Evolutionary conservation across 768 basidiomycete species (phyloP), one percentile per base, ranked within the genome.

Genomic region (Phlebiopsis flavidoalba): DNA sequence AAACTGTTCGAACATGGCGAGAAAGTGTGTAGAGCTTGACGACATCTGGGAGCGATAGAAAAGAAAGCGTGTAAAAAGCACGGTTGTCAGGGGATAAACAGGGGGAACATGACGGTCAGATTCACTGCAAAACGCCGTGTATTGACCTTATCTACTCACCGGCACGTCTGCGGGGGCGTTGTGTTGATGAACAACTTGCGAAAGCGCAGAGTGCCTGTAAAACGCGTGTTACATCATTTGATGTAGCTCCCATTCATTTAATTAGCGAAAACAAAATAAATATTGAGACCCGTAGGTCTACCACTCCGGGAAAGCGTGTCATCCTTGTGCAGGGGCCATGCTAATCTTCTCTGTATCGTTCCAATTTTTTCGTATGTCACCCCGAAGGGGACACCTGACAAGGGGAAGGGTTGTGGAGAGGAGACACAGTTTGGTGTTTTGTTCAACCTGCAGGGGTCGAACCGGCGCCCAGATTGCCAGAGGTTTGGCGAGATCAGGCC

Each of bases 331-430:
- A 96, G 94, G 95, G 94, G 93, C 95, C 91, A 96, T 96, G 94
- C 94, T 95, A 95, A 96, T 95, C 94, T 95, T 95, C 94, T 96
- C 93, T 94, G 93, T 95, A 95, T 95, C 90, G 92, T 94, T 95
- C 91, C 93, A 93, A 94, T 90, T 92, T 93, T 94, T 90, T 89
- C 88, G 86, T 91, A 88, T 90, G 90, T 86, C 88, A 88, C 90
- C 86, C 87, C 86, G 86, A 88, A 89, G 86, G 86, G 87, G 86
- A 86, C 86, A 84, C 33, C 48, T 1, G 1, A 5, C 43, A 21
- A 3, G 10, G 33, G 22, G 19, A 6, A 21, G 12, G n/a, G 5
- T 12, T 14, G 3, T 1, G 8, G 14, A 1, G 19, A 1, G 10
- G 4, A 6, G 19, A 5, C 46, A 26, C 26, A 12, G 21, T 40